Conservation (phyloP, 78 protist species). For the Planoprotostelium fungivorum region DNA sequence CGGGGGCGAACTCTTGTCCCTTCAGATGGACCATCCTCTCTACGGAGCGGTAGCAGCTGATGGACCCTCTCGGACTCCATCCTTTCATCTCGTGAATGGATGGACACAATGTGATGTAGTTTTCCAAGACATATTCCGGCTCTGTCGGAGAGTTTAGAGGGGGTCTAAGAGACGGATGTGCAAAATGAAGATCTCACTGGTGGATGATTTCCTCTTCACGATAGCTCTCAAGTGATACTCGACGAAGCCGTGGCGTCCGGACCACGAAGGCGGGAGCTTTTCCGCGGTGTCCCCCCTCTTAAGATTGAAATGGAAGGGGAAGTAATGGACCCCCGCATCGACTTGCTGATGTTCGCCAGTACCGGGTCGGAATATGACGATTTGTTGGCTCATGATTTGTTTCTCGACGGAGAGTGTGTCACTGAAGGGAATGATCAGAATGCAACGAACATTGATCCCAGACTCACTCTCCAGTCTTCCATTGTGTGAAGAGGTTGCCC, state of each 20-base stretch:
- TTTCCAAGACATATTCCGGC: not conserved
- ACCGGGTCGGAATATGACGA: not conserved
- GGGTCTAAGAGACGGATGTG: too few species aligned
- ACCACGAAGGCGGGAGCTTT: not conserved
- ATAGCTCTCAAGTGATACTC: not conserved
- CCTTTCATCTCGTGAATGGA: not conserved
- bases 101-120: not conserved
- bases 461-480: not conserved
- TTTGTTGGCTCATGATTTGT: not conserved
- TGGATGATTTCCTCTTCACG: not conserved
- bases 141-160: too few species aligned
- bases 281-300: not conserved
- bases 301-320: not conserved
- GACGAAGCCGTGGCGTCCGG: not conserved
- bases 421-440: not conserved
- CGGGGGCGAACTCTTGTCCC: not conserved
- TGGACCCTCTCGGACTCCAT: not conserved
- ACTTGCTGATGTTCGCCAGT: not conserved
- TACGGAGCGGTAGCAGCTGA: not conserved
- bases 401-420: not conserved
- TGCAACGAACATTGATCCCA: not conserved
- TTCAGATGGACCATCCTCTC: not conserved
- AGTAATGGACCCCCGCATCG: not conserved
- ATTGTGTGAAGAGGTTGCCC: not conserved
- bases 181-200: too few species aligned